phyloP scores from a whole-genome alignment of 78 protist species.

The Dictyostelium citrinum region DNA sequence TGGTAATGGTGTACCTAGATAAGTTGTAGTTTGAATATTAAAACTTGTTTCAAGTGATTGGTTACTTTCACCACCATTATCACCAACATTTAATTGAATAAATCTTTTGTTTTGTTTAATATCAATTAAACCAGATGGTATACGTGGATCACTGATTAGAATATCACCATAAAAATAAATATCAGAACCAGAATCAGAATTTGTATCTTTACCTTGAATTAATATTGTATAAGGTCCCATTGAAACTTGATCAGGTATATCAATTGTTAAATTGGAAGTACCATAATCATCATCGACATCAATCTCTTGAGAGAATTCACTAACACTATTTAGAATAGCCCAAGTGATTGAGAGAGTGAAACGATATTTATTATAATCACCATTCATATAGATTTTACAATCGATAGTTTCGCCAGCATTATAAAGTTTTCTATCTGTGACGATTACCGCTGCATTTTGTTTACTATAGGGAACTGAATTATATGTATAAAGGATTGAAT shows the following conservation, averaged over 20 bases:
- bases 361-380: not conserved
- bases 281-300: conserved; percentile 19
- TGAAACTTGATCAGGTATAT: not conserved
- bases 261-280: not conserved
- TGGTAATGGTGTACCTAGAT: conserved; percentile 2
- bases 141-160: conserved; percentile 31
- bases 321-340: not conserved
- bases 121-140: conserved; percentile 36
- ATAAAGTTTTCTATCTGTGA: conserved; percentile 46
- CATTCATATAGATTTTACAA: conserved; percentile 32
- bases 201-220: not conserved
- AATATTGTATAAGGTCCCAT: not conserved
- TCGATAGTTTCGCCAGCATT: conserved; percentile 45
- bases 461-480: not conserved
- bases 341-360: not conserved
- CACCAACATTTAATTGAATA: not conserved
- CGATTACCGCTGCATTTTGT: not conserved
- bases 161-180: not conserved
- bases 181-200: conserved; percentile 21
- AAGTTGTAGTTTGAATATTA: conserved; percentile 2
- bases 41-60: not conserved
- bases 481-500: not conserved
- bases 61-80: not conserved
- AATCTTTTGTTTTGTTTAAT: not conserved
- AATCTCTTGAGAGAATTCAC: not conserved